Percentiles rank a stretch among this genome's conserved stretches.
Evolutionary conservation across 805 yeast species (phyloP).

Genomic region (Candida ovalis): DNA sequence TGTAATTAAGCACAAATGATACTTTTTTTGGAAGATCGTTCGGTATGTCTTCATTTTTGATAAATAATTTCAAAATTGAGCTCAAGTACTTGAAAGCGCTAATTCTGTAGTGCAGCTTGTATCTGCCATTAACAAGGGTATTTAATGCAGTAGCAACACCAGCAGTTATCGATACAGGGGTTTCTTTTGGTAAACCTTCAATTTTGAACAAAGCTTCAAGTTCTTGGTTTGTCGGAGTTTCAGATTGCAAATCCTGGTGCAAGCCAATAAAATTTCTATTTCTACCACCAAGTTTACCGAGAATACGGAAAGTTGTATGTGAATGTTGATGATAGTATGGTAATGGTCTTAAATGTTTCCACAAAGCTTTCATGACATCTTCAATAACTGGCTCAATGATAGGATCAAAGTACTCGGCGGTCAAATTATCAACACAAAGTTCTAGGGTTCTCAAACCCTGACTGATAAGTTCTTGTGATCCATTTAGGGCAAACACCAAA

Average conservation of each 20-base stretch:
- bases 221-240: slow-evolving; percentile 56
- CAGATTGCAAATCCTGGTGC: slow-evolving; percentile 58
- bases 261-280: slow-evolving; percentile 82
- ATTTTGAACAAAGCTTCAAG: slow-evolving; percentile 64
- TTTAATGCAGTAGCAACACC: slow-evolving; percentile 77
- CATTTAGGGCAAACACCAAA: slow-evolving; percentile 83
- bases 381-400: slow-evolving; percentile 94
- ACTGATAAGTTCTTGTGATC: slow-evolving; percentile 84
- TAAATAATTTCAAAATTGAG: slow-evolving; percentile 61
- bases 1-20: slow-evolving; percentile 44
- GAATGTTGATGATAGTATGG: slow-evolving; percentile 95
- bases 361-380: slow-evolving; percentile 89
- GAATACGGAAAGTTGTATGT: slow-evolving; percentile 86
- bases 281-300: slow-evolving; percentile 96
- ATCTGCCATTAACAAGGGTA: slow-evolving; percentile 64
- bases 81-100: slow-evolving; percentile 76
- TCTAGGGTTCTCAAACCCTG: slow-evolving; percentile 95
- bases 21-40: slow-evolving; percentile 41
- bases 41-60: slow-evolving; percentile 53
- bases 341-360: slow-evolving; percentile 86
- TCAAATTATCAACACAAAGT: slow-evolving; percentile 90
- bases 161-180: slow-evolving; percentile 77
- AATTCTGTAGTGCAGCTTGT: slow-evolving; percentile 61
- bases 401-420: slow-evolving; percentile 96
- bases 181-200: slow-evolving; percentile 58